Evolutionary conservation across 179 eudicot species (phyloP).

Genomic region (Vitellaria paradoxa): DNA sequence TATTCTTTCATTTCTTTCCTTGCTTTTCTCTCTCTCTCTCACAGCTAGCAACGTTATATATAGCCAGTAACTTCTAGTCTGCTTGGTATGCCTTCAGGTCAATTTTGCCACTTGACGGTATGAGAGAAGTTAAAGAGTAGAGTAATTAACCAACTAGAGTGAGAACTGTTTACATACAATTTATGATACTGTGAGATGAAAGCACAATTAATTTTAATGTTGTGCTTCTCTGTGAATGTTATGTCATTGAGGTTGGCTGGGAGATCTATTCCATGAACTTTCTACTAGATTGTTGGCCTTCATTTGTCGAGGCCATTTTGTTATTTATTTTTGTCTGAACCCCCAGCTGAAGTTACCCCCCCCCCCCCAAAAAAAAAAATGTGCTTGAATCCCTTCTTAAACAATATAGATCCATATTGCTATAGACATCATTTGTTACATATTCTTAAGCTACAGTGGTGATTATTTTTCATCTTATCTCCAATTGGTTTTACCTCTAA

Average conservation of each 20-base stretch:
- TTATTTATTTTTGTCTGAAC: neutral
- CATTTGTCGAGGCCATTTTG: neutral
- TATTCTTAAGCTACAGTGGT: neutral
- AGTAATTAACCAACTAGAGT: neutral
- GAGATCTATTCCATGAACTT: neutral
- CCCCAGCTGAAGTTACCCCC: neutral
- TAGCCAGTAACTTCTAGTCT: neutral
- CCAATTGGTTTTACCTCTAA: neutral
- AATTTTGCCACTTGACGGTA: neutral
- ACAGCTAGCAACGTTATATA: neutral
- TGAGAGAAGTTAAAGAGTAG: neutral
- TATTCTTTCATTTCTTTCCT: neutral
- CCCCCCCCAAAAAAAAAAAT: no score
- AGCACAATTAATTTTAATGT: neutral
- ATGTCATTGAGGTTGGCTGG: neutral
- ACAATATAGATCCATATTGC: neutral
- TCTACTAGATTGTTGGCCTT: no score
- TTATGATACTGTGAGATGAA: neutral
- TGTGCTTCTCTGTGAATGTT: neutral
- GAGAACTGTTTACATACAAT: neutral
- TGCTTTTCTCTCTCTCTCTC: neutral
- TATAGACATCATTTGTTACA: neutral
- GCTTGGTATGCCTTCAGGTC: constrained; percentile 1
- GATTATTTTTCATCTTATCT: neutral
- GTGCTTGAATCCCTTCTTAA: neutral